Percentiles rank a stretch among this genome's conserved stretches.
Conservation (phyloP, 2,329 filamentous ascomycete species). For the Elsinoe necatrix region DNA sequence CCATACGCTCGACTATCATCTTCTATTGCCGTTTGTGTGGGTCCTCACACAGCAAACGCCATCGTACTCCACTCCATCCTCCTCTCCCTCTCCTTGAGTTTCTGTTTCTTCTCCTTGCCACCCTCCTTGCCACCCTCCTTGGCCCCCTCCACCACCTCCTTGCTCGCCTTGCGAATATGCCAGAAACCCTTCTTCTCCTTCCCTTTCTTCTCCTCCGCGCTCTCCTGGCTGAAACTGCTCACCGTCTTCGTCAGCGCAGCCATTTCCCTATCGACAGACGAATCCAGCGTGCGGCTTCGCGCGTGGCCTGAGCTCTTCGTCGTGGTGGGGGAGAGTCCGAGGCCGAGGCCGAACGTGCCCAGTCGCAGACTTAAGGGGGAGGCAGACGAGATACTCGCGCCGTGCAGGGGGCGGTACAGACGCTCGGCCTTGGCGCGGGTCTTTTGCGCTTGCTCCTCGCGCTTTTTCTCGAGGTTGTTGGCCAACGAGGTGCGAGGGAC, state of each 20-base stretch:
- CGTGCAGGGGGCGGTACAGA: slow-evolving; percentile 1
- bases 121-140: slow-evolving; percentile 21
- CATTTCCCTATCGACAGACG: background rate
- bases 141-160: slow-evolving; percentile 45
- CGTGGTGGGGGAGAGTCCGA: background rate
- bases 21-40: background rate
- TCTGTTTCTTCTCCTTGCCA: slow-evolving; percentile 2
- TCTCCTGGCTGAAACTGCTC: background rate
- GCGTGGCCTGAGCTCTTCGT: background rate
- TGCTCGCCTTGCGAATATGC: slow-evolving; percentile 19
- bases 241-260: background rate
- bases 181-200: slow-evolving; percentile 10
- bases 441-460: background rate
- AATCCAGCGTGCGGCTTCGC: slow-evolving; percentile 1
- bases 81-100: background rate
- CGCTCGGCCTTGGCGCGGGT: background rate
- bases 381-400: background rate
- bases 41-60: slow-evolving; percentile 11
- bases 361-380: slow-evolving; percentile 1
- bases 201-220: background rate
- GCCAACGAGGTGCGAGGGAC: background rate
- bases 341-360: background rate
- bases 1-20: background rate
- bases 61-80: slow-evolving; percentile 9
- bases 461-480: background rate